Base-by-base conservation (phyloP, 2,329 filamentous ascomycete genomes). In the Botrytis fabae region DNA sequence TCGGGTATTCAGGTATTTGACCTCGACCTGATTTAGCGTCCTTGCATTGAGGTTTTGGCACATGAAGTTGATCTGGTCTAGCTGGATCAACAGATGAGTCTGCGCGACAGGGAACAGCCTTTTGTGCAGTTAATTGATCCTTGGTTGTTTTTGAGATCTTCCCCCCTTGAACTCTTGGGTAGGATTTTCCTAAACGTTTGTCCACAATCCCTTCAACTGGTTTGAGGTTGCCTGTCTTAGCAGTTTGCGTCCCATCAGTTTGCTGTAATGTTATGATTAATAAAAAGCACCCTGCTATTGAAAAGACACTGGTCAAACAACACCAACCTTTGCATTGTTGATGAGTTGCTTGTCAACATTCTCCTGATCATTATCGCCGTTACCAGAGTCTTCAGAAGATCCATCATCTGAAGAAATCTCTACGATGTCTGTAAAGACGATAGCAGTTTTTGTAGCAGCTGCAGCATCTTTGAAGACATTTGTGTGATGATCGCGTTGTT, bases 351-450 rank as follows among this genome's bases (percentile, higher is more conserved):
- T 28, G n/a, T 9, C 51, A 57, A 28, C 51, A 28, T 14, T 28
- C n/a, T 18, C 51, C 14, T 44, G 38, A 28, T 20, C n/a, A 18
- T 28, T 18, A 16, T 32, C 32, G 6, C 32, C 16, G 16, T 16
- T 18, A 16, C 6, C 16, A 28, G 51, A 57, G 18, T 28, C n/a
- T 18, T 44, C 65, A 14, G n/a, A 35, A 22, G 48, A 57, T 69
- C 28, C 65, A 25, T 69, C 65, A 57, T 57, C 38, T 16, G 65
- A 69, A 32, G 65, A 69, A 32, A 69, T 57, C 25, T 69, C 38
- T 44, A 69, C 5, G 4, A 59, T 9, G 18, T 69, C 35, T 22
- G 12, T 40, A 25, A 51, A 69, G 40, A 6, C 32, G 48, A 69
- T 20, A 20, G 38, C 25, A 54, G 35, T 14, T 40, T 51, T 28